These are phyloP conservation scores for Cystofilobasidium capitatum DNA, from an alignment of 768 basidiomycete species.

Conservation along the genomic window DNA sequence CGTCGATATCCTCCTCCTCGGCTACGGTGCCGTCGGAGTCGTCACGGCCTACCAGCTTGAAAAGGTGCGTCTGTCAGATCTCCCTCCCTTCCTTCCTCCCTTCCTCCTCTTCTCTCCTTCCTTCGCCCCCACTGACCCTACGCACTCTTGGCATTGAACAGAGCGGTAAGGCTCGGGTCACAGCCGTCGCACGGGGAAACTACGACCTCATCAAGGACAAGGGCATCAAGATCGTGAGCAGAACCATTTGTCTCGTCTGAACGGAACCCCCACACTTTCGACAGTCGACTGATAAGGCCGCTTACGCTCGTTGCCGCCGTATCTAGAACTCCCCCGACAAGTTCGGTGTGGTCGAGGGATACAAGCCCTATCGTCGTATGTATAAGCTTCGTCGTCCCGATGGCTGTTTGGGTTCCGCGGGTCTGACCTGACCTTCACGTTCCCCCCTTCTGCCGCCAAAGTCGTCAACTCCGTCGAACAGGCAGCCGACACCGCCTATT, in stretches of 20 bases:
- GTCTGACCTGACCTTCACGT: neutral
- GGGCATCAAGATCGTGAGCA: conserved; percentile 48
- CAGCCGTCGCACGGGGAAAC: conserved; percentile 65
- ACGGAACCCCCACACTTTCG: too few species aligned
- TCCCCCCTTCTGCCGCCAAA: conserved; percentile 32
- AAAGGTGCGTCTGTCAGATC: neutral
- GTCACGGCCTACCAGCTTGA: neutral
- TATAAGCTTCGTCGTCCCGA: neutral
- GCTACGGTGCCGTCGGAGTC: conserved; percentile 51
- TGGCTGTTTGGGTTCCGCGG: too few species aligned
- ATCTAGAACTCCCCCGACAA: conserved; percentile 49
- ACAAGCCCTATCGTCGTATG: conserved; percentile 59
- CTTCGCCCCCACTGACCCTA: too few species aligned
- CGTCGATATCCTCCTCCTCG: neutral
- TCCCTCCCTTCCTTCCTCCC: too few species aligned
- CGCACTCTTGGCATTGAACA: too few species aligned
- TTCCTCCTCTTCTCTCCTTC: too few species aligned
- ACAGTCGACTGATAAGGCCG: too few species aligned
- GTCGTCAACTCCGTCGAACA: conserved; percentile 53
- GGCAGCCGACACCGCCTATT: conserved; percentile 56
- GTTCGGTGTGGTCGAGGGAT: conserved; percentile 52
- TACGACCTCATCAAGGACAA: conserved; percentile 50
- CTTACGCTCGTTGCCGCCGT: too few species aligned
- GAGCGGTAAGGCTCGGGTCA: conserved; percentile 55
- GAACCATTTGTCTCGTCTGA: too few species aligned